These are phyloP conservation scores for Alternaria triticimaculans DNA, from an alignment of 2,329 filamentous ascomycete genomes.

Conservation along the genomic window DNA sequence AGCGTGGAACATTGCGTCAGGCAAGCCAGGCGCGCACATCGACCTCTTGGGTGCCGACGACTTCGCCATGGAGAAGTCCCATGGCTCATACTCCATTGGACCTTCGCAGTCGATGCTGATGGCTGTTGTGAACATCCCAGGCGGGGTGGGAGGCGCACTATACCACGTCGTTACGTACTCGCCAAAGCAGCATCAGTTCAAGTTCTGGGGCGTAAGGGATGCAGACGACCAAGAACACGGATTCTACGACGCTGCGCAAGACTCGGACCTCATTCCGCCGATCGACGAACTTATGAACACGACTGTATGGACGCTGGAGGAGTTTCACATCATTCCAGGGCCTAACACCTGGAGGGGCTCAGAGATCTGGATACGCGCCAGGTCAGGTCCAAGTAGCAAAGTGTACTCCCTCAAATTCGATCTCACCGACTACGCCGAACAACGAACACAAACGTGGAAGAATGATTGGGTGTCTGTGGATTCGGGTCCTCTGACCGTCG, in stretches of 20 bases:
- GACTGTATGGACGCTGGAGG: slow-evolving; percentile 59
- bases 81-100: slow-evolving; percentile 75
- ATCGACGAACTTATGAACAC: slow-evolving; percentile 58
- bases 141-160: slow-evolving; percentile 55
- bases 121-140: slow-evolving; percentile 68
- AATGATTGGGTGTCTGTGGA: slow-evolving; percentile 56
- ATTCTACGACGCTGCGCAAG: slow-evolving; percentile 74
- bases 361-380: slow-evolving; percentile 56
- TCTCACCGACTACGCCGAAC: slow-evolving; percentile 65
- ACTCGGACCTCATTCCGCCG: slow-evolving; percentile 68
- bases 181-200: slow-evolving; percentile 89
- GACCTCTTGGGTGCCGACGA: slow-evolving; percentile 74
- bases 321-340: slow-evolving; percentile 53
- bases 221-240: slow-evolving; percentile 64
- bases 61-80: slow-evolving; percentile 68
- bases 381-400: slow-evolving; percentile 67
- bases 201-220: slow-evolving; percentile 82
- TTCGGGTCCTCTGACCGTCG: slow-evolving; percentile 50
- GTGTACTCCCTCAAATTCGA: slow-evolving; percentile 76
- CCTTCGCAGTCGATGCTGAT: slow-evolving; percentile 80
- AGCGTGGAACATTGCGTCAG: slow-evolving; percentile 86
- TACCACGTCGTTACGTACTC: slow-evolving; percentile 83
- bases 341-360: slow-evolving; percentile 48
- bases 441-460: slow-evolving; percentile 74
- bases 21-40: slow-evolving; percentile 75